Conservation (phyloP, 2,329 filamentous ascomycete species). For the Mycocentrospora acerina region DNA sequence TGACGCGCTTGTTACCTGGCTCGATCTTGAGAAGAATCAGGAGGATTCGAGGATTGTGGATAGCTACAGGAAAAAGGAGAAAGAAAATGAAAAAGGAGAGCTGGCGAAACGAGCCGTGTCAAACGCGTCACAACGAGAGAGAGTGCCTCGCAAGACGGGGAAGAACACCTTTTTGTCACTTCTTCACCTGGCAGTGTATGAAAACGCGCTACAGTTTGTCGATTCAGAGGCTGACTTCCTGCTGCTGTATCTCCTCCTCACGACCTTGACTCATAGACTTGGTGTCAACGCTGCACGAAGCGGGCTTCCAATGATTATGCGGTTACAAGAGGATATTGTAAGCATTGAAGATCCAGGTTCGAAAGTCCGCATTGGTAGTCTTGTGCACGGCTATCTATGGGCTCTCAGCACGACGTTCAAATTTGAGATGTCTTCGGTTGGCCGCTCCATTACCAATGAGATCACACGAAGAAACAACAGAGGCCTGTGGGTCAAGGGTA, state of each 20-base stretch:
- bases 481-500: slow-evolving; percentile 74
- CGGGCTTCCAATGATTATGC: slow-evolving; percentile 85
- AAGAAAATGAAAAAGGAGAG: slow-evolving; percentile 47
- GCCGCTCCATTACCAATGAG: slow-evolving; percentile 72
- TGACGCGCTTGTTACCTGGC: slow-evolving; percentile 81
- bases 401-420: slow-evolving; percentile 74
- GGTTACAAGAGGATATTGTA: slow-evolving; percentile 81
- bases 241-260: slow-evolving; percentile 74
- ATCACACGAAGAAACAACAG: slow-evolving; percentile 72
- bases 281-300: slow-evolving; percentile 79
- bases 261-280: slow-evolving; percentile 71
- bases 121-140: slow-evolving; percentile 64
- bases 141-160: slow-evolving; percentile 49
- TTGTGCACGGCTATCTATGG: slow-evolving; percentile 91
- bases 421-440: slow-evolving; percentile 69
- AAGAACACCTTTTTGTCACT: slow-evolving; percentile 76
- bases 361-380: slow-evolving; percentile 77
- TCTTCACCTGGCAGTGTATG: slow-evolving; percentile 85
- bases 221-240: slow-evolving; percentile 71
- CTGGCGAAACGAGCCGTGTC: slow-evolving; percentile 67
- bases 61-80: slow-evolving; percentile 48
- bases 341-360: slow-evolving; percentile 64
- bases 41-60: slow-evolving; percentile 65
- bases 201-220: slow-evolving; percentile 69
- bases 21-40: slow-evolving; percentile 74